Conservation (phyloP, 805 yeast species). For the Starmerella potacharoeniae region DNA sequence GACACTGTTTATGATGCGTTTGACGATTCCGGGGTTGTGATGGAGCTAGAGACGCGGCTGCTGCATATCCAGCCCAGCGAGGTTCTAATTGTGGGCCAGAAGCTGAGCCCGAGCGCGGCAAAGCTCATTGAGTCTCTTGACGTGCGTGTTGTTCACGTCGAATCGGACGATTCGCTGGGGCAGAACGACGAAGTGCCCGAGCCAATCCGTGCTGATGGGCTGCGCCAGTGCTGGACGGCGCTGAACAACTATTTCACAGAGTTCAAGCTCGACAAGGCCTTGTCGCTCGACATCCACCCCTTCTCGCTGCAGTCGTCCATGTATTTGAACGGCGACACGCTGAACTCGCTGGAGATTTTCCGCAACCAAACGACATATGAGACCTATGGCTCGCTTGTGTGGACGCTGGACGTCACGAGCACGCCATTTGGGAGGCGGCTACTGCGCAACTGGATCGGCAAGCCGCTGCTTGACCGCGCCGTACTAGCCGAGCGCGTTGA, state of each 20-base stretch:
- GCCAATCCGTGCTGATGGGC: background rate
- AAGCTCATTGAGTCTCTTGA: slow-evolving; percentile 9
- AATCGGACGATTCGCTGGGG: no score
- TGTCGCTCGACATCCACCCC: slow-evolving; percentile 39
- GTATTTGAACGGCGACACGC: slow-evolving; percentile 52
- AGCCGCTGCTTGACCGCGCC: slow-evolving; percentile 50
- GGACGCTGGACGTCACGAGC: slow-evolving; percentile 71
- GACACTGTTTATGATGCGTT: slow-evolving; percentile 64
- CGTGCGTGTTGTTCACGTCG: slow-evolving; percentile 14
- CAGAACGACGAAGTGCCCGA: background rate
- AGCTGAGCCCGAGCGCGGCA: slow-evolving; percentile 3
- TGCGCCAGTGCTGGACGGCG: slow-evolving; percentile 26
- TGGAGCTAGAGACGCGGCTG: slow-evolving; percentile 61
- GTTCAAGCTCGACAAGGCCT: slow-evolving; percentile 44
- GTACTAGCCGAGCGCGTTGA: slow-evolving; percentile 50
- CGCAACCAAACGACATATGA: slow-evolving; percentile 47
- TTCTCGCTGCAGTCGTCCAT: slow-evolving; percentile 41
- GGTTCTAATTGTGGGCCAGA: slow-evolving; percentile 39
- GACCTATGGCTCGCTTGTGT: slow-evolving; percentile 57
- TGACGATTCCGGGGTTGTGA: slow-evolving; percentile 44
- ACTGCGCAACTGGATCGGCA: slow-evolving; percentile 59
- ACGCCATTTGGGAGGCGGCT: slow-evolving; percentile 66
- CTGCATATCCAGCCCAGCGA: slow-evolving; percentile 70
- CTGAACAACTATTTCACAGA: slow-evolving; percentile 44
- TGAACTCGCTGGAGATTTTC: slow-evolving; percentile 66